Base-by-base conservation (phyloP, 2,329 filamentous ascomycete genomes). In the Nemania bipapillata region DNA sequence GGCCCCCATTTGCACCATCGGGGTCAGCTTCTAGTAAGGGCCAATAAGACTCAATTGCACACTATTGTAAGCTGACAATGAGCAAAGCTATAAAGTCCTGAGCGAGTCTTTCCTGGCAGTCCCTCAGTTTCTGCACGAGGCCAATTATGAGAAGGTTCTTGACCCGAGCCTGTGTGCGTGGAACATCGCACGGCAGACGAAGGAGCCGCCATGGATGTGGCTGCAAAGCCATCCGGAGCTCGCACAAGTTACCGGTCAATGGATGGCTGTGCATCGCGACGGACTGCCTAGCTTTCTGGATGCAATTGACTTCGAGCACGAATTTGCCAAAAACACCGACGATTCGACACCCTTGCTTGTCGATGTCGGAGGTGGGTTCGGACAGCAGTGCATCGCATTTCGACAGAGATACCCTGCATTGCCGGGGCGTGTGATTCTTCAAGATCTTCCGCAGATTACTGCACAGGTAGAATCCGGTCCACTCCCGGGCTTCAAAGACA, bases 371-470 rank as follows among this genome's bases (percentile, higher is more conserved):
- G 74, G 73, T 11, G 65, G 49, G 0, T 12, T 62, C 12, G 72
- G 73, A 1, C 67, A 72, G 12, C 69, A 75, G 32, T 71, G 66
- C 12, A 47, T 74, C 30, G 65, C 68, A 17, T 24, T 74, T 2
- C 64, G 49, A 22, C 40, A 67, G 24, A 65, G 57, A 22, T 64
- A 66, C 20, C 73, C 73, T 4, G 30, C 8, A 0, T 49, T 75
- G 1, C 20, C 45, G 6, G 70, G 73, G 11, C 70, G 73, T 5
- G 30, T 75, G n/a, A 65, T 74, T 20, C 69, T 74, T 2, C 74
- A 74, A 59, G 72, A 74, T 6, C 37, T 24, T 4, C 26, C 40
- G 9, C 50, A 4, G 50, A 20, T n/a, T n/a, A n/a, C n/a, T n/a
- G n/a, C n/a, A n/a, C n/a, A n/a, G n/a, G n/a, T n/a, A n/a, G n/a